Evolutionary conservation across 192 early-diverging fungal species (phyloP), one percentile per base, ranked within the genome.

Genomic region (Chytriomyces confervae): DNA sequence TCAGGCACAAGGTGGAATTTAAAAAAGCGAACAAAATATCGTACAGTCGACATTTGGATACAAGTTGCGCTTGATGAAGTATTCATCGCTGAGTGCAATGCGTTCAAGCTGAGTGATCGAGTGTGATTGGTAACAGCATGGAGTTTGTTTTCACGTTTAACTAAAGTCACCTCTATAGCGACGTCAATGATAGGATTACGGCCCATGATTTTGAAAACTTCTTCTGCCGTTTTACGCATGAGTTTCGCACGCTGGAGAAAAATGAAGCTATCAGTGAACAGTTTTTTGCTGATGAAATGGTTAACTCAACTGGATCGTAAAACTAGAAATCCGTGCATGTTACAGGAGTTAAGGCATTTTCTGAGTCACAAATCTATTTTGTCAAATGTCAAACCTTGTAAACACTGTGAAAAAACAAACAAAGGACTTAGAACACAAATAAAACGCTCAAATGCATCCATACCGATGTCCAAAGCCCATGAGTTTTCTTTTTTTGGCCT

Each of bases 351-450:
- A 2, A 36, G 36, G 36, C 36, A 36, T 36, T 36, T 36, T 36
- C 36, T 36, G 36, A 36, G 36, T 36, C 36, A 36, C 36, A 36
- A 4, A 36, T 36, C 36, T 36, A 36, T 36, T 36, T 36, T 36
- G 36, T 36, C 36, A 91, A 91, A 75, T 92, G 91, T 81, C 87
- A 87, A 66, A 78, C 83, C 72, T 90, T 91, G 82, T 92, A 92
- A n/a, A 92, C 84, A 57, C 87, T 60, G 29, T 23, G 24, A 53
- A 77, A 53, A 60, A 9, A 76, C n/a, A 49, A 23, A 63, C 1
- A 57, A 18, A 75, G 46, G n/a, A 5, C 5, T 50, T 20, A 75
- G 27, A 18, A 18, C 16, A 77, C 13, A 43, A 5, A 18, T 23
- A 72, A 48, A 76, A 23, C 29, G 13, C 18, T 24, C 24, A 46